A percentile compares a stretch with the other conserved stretches of the same genome.
Evolutionary conservation across 176 grass and related monocot genomes (phyloP).

Genomic region (Metroxylon sagu): DNA sequence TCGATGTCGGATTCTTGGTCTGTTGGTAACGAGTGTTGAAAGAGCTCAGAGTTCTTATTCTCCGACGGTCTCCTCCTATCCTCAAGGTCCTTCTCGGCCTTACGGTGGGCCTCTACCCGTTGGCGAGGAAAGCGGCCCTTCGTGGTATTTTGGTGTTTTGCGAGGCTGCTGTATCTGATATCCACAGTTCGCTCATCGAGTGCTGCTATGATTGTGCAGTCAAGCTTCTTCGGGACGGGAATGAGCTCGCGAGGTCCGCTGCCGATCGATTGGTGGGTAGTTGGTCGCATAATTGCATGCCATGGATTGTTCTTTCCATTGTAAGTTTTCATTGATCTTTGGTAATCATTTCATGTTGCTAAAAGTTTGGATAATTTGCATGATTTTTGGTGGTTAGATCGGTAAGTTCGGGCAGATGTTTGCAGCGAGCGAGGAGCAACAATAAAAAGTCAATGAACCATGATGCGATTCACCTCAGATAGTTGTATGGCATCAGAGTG

Average conservation of each 20-base stretch:
- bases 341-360: too few relatives aligned
- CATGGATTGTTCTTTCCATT: too few relatives aligned
- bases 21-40: slow-evolving; percentile 7
- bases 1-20: slow-evolving; percentile 28
- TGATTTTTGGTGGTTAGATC: slow-evolving; percentile 30
- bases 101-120: slow-evolving; percentile 48
- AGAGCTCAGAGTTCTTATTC: not conserved
- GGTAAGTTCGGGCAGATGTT: slow-evolving; percentile 41
- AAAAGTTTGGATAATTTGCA: not conserved
- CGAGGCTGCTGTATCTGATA: slow-evolving; percentile 28
- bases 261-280: slow-evolving; percentile 57
- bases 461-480: too few relatives aligned
- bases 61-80: not conserved
- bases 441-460: too few relatives aligned
- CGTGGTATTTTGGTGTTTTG: slow-evolving; percentile 45
- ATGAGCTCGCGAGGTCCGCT: slow-evolving; percentile 42
- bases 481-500: too few relatives aligned
- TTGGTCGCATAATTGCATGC: not conserved
- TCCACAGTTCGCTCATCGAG: slow-evolving; percentile 18
- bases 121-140: slow-evolving; percentile 40
- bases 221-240: slow-evolving; percentile 42
- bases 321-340: too few relatives aligned
- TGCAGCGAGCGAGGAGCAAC: slow-evolving; percentile 16
- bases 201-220: slow-evolving; percentile 34
- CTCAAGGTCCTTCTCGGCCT: slow-evolving; percentile 41